These are phyloP conservation scores for Myxozyma neglecta DNA, from an alignment of 805 yeast genomes.

Conservation along the genomic window DNA sequence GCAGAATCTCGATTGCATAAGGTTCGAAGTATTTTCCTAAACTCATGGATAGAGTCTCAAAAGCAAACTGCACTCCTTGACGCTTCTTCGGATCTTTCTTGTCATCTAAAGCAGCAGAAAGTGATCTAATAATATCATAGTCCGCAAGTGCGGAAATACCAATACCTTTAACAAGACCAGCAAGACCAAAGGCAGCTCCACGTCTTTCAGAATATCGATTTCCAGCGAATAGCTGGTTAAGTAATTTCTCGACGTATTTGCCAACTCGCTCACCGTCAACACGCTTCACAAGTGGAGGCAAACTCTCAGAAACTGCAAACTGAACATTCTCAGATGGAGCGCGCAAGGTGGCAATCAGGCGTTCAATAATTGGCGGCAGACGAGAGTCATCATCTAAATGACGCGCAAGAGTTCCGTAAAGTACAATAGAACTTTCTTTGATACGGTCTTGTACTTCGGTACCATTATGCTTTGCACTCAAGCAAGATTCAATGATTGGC, in stretches of 20 bases:
- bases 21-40: conserved; percentile 87
- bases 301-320: conserved; percentile 78
- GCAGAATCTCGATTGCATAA: conserved; percentile 83
- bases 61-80: conserved; percentile 84
- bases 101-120: conserved; percentile 85
- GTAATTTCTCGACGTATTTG: conserved; percentile 56
- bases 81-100: conserved; percentile 70
- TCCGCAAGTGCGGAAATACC: conserved; percentile 78
- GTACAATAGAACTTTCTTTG: conserved; percentile 76
- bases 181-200: conserved; percentile 95
- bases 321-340: conserved; percentile 92
- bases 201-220: conserved; percentile 56
- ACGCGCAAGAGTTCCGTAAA: conserved; percentile 88
- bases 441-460: conserved; percentile 55
- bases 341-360: conserved; percentile 70
- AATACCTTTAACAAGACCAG: conserved; percentile 88
- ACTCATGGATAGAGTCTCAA: conserved; percentile 77
- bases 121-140: conserved; percentile 70
- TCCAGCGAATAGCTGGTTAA: conserved; percentile 60
- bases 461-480: conserved; percentile 38
- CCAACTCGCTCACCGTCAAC: conserved; percentile 46
- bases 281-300: conserved; percentile 74
- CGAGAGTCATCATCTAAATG: conserved; percentile 74
- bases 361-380: conserved; percentile 59
- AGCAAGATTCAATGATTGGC: conserved; percentile 73